Evolutionary conservation across 225 moss, liverwort and hornwort species (phyloP).

Genomic region (Polytrichum formosum): DNA sequence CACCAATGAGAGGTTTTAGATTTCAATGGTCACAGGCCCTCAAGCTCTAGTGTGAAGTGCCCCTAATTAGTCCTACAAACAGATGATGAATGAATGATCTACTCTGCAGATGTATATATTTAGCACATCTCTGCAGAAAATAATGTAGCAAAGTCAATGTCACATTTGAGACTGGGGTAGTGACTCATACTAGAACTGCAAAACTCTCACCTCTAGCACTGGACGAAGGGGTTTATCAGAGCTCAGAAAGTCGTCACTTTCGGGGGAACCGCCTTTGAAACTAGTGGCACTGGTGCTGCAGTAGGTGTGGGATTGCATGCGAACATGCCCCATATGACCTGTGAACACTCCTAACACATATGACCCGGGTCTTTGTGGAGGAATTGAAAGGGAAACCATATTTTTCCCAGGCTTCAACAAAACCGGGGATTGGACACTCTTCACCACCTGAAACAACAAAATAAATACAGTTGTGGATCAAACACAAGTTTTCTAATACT

Average conservation of each 20-base stretch:
- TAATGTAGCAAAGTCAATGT: no score
- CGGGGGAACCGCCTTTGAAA: slow-evolving; percentile 93
- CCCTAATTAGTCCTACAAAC: no score
- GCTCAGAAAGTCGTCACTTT: slow-evolving; percentile 92
- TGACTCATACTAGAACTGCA: not conserved
- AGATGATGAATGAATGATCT: no score
- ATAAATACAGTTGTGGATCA: not conserved
- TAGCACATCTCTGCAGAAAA: no score
- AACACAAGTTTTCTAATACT: no score
- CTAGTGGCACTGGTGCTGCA: slow-evolving; percentile 96
- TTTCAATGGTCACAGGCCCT: no score
- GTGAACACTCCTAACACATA: slow-evolving; percentile 90
- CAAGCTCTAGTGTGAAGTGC: no score
- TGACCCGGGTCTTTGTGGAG: slow-evolving; percentile 84
- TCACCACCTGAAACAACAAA: slow-evolving; percentile 65
- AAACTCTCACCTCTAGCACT: slow-evolving; percentile 69
- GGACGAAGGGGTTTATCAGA: slow-evolving; percentile 91
- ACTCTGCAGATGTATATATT: no score
- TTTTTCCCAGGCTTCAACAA: slow-evolving; percentile 90
- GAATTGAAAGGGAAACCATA: slow-evolving; percentile 69
- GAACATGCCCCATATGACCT: slow-evolving; percentile 93
- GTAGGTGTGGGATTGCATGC: slow-evolving; percentile 84
- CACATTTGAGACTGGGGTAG: no score
- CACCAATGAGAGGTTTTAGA: no score
- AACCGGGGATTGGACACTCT: slow-evolving; percentile 78